Evolutionary conservation across 1,284 basidiomycete genomes (phyloP).

Genomic region (Ustilago xerochloae): DNA sequence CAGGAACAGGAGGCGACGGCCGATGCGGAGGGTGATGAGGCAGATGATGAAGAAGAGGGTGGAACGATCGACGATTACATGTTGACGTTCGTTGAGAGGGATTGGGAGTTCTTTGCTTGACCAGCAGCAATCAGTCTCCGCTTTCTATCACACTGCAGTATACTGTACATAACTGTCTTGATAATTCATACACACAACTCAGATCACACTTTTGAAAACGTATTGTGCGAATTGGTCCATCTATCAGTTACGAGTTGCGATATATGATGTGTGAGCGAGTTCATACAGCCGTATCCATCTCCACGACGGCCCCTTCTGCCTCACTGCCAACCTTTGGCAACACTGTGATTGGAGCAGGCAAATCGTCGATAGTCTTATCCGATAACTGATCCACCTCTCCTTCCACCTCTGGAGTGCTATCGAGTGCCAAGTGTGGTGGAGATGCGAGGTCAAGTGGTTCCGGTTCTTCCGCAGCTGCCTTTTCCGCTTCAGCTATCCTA

Average conservation of each 20-base stretch:
- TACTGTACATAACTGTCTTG: neutral
- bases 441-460: conserved; percentile 14
- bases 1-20: conserved; percentile 72
- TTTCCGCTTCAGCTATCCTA: neutral
- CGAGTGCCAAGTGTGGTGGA: conserved; percentile 28
- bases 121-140: too few relatives aligned
- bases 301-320: too few relatives aligned
- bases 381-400: conserved; percentile 6
- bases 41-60: conserved; percentile 73
- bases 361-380: conserved; percentile 24
- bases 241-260: too few relatives aligned
- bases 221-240: too few relatives aligned
- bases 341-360: neutral
- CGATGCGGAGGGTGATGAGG: conserved; percentile 71
- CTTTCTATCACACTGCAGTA: neutral
- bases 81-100: conserved; percentile 78
- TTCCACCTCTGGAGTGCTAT: conserved; percentile 7
- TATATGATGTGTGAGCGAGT: too few relatives aligned
- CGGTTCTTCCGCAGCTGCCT: neutral
- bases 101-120: conserved; percentile 80
- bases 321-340: too few relatives aligned
- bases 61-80: conserved; percentile 86
- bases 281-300: conserved; percentile 10
- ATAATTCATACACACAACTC: neutral
- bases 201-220: too few relatives aligned